A percentile compares a stretch with the other conserved stretches of the same genome.
Evolutionary conservation across 495 filamentous ascomycete species (phyloP).

Genomic region (Symbiotaphrina buchneri): DNA sequence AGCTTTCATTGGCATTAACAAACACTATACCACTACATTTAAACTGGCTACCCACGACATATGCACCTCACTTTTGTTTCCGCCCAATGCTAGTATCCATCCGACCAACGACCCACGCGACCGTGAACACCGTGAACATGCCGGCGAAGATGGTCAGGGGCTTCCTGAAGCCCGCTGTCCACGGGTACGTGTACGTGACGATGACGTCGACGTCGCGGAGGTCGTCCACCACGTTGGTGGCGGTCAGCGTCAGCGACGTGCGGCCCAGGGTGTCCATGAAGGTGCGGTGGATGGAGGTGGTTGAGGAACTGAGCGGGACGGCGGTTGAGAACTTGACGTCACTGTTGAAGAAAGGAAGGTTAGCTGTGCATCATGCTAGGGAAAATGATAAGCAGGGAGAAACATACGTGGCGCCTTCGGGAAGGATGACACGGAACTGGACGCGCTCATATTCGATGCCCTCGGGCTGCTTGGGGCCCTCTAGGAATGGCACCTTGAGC

Average conservation of each 20-base stretch:
- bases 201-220: slow-evolving; percentile 57
- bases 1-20: too few species aligned
- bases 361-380: slow-evolving; percentile 11
- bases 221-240: slow-evolving; percentile 74
- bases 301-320: slow-evolving; percentile 27
- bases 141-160: slow-evolving; percentile 65
- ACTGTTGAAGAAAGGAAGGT: slow-evolving; percentile 12
- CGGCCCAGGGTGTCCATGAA: slow-evolving; percentile 91
- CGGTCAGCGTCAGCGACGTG: slow-evolving; percentile 58
- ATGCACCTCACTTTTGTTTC: slow-evolving; percentile 2
- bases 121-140: slow-evolving; percentile 47
- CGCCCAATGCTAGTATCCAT: slow-evolving; percentile 47
- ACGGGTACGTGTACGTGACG: slow-evolving; percentile 73
- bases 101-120: slow-evolving; percentile 52
- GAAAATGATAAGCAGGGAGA: slow-evolving; percentile 8
- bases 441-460: slow-evolving; percentile 70
- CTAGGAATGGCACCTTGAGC: slow-evolving; percentile 89
- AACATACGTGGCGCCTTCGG: slow-evolving; percentile 76
- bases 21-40: too few species aligned
- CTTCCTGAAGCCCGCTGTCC: slow-evolving; percentile 58
- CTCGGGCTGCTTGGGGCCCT: slow-evolving; percentile 69
- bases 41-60: too few species aligned
- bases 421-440: slow-evolving; percentile 59
- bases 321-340: slow-evolving; percentile 45
- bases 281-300: slow-evolving; percentile 46